A percentile compares a stretch with the other conserved stretches of the same genome.
These are phyloP conservation scores for Monosporascus sp. DNA, from an alignment of 2,329 filamentous ascomycete genomes.

Conservation along the genomic window DNA sequence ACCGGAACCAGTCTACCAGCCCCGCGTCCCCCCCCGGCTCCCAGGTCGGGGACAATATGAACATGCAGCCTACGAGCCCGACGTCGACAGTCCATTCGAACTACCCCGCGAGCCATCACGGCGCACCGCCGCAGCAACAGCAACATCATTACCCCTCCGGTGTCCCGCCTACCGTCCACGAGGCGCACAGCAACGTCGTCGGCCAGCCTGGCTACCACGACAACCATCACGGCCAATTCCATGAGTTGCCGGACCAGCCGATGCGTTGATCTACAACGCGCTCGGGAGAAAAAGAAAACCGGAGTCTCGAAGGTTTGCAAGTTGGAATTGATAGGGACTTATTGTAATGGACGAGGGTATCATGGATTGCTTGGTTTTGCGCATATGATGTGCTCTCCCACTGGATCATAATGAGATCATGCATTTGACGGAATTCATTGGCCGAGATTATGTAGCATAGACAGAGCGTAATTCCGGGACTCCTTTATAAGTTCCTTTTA, in stretches of 20 bases:
- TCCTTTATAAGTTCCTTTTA: background rate
- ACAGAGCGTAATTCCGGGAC: too few species aligned
- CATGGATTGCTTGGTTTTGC: too few species aligned
- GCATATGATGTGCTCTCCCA: too few species aligned
- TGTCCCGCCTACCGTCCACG: conserved; percentile 28
- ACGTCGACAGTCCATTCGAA: conserved; percentile 18
- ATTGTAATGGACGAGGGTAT: too few species aligned
- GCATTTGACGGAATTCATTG: too few species aligned
- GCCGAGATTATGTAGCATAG: too few species aligned
- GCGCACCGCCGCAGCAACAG: conserved; percentile 14
- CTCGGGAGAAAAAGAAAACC: too few species aligned
- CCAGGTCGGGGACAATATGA: conserved; percentile 13
- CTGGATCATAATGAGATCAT: too few species aligned
- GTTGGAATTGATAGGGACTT: too few species aligned
- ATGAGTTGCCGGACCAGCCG: conserved; percentile 27
- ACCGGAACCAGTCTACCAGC: conserved; percentile 22
- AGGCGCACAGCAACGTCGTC: conserved; percentile 30
- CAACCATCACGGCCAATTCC: conserved; percentile 33
- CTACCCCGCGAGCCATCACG: conserved; percentile 9
- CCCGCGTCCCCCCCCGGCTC: conserved; percentile 23
- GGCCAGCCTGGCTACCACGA: conserved; percentile 23
- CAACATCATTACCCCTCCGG: conserved; percentile 15
- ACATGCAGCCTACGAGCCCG: conserved; percentile 19
- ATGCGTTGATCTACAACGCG: too few species aligned
- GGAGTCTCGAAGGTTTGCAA: too few species aligned